A percentile compares a stretch with the other conserved stretches of the same genome.
Evolutionary conservation across 2,329 filamentous ascomycete species (phyloP).

Genomic region (Penicillium glabrum): DNA sequence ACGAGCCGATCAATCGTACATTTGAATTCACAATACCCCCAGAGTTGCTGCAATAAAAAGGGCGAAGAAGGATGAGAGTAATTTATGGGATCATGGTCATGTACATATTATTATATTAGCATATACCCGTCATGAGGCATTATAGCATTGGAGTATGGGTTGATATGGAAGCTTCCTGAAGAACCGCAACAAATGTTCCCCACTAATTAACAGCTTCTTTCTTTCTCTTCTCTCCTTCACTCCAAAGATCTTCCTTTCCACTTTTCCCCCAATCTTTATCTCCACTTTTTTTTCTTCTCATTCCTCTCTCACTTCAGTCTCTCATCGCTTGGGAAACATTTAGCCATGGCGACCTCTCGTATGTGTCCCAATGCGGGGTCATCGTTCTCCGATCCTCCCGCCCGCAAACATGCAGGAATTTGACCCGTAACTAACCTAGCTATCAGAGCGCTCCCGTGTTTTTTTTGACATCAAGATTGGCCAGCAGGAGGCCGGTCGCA

Average conservation of each 20-base stretch:
- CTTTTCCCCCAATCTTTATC: conserved; percentile 3
- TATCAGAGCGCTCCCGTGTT: conserved; percentile 68
- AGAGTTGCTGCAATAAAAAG: conserved; percentile 23
- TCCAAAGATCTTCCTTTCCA: conserved; percentile 2
- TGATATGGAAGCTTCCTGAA: conserved; percentile 45
- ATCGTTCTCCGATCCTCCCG: conserved; percentile 11
- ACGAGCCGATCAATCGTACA: conserved; percentile 4
- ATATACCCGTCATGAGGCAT: not conserved
- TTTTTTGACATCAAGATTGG: conserved; percentile 93
- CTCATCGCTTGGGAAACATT: not conserved
- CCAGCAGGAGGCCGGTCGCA: conserved; percentile 68
- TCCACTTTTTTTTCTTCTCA: not conserved
- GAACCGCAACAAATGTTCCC: conserved; percentile 21
- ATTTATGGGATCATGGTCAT: not conserved
- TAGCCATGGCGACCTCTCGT: conserved; percentile 39
- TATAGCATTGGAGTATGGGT: not conserved
- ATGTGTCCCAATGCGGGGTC: conserved; percentile 29
- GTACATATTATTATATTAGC: conserved; percentile 4
- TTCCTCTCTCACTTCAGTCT: not conserved
- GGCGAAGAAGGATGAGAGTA: not conserved
- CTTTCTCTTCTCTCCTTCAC: conserved; percentile 9
- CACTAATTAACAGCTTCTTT: conserved; percentile 9
- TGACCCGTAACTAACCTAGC: conserved; percentile 1
- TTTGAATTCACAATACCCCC: conserved; percentile 28
- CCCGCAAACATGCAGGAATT: conserved; percentile 10